These are phyloP conservation scores for Termitomyces titanicus DNA, from an alignment of 768 basidiomycete genomes.

Conservation along the genomic window DNA sequence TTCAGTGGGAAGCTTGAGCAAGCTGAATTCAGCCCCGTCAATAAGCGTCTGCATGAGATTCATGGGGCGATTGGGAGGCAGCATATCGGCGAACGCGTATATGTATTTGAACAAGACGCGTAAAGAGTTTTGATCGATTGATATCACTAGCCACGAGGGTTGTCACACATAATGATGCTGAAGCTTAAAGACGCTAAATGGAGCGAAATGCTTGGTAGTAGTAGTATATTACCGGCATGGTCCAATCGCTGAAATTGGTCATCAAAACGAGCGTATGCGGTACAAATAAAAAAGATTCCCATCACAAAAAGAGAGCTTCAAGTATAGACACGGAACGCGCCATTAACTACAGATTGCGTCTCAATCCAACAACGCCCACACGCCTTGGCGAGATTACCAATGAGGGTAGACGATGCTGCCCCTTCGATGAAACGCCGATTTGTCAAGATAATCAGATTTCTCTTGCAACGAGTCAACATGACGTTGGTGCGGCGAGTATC, in stretches of 20 bases:
- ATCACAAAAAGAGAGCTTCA: background rate
- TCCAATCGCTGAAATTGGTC: background rate
- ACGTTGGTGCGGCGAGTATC: constrained; percentile 66
- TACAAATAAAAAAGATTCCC: background rate
- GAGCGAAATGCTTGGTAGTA: too few relatives aligned
- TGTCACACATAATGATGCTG: background rate
- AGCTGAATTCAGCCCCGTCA: constrained; percentile 23
- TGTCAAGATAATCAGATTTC: constrained; percentile 62
- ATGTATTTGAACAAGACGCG: background rate
- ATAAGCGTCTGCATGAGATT: constrained; percentile 27
- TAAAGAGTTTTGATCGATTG: background rate
- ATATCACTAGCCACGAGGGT: background rate
- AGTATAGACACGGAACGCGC: constrained; percentile 7
- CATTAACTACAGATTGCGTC: constrained; percentile 3
- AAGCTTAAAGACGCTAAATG: background rate
- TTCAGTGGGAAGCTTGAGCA: constrained; percentile 20
- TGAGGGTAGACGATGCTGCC: constrained; percentile 25
- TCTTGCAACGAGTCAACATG: constrained; percentile 71
- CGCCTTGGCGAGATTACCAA: constrained; percentile 27
- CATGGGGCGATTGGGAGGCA: constrained; percentile 10
- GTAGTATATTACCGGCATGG: too few relatives aligned
- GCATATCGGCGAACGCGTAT: constrained; percentile 6
- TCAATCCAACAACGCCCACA: constrained; percentile 15
- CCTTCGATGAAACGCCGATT: constrained; percentile 49
- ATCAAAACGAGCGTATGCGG: too few relatives aligned